A percentile compares a stretch with the other conserved stretches of the same genome.
Evolutionary conservation across 1,139 yeast species (phyloP).

Genomic region (Petasospora fabianii): DNA sequence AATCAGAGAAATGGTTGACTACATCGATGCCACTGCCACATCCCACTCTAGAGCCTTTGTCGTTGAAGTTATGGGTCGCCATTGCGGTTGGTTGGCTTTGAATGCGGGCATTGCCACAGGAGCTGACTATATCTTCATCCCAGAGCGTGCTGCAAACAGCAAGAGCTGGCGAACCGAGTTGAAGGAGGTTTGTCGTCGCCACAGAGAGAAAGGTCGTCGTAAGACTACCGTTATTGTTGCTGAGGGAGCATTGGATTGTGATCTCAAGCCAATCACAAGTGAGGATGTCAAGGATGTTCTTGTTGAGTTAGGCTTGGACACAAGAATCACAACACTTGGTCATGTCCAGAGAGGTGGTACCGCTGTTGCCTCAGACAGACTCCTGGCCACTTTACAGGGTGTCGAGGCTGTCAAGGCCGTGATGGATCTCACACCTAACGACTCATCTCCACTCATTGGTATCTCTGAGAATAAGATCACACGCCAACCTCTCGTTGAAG

Average conservation of each 20-base stretch:
- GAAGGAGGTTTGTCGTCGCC: conserved; percentile 66
- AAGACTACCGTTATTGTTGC: conserved; percentile 95
- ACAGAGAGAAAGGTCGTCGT: conserved; percentile 83
- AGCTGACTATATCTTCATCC: conserved; percentile 91
- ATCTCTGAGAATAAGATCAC: conserved; percentile 82
- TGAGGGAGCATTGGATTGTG: conserved; percentile 91
- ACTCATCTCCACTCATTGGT: conserved; percentile 95
- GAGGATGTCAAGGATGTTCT: conserved; percentile 76
- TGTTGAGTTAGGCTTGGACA: conserved; percentile 82
- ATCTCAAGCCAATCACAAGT: conserved; percentile 76
- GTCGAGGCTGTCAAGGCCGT: conserved; percentile 96
- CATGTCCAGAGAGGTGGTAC: conserved; percentile 99
- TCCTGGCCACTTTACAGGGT: conserved; percentile 92
- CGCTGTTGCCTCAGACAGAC: conserved; percentile 90
- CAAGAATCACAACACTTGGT: conserved; percentile 91
- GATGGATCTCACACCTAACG: conserved; percentile 78
- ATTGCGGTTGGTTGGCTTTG: conserved; percentile 97
- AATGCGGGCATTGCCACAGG: conserved; percentile 96
- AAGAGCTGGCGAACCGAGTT: conserved; percentile 73
- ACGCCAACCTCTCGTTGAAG: conserved; percentile 80
- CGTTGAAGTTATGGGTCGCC: conserved; percentile 98
- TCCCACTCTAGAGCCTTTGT: conserved; percentile 98
- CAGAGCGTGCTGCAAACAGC: conserved; percentile 78
- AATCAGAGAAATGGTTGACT: conserved; percentile 90
- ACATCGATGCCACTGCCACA: conserved; percentile 94